Percentiles rank a stretch among this genome's conserved stretches.
phyloP scores from a whole-genome alignment of 441 rosid species.

The Gossypium laxum region DNA sequence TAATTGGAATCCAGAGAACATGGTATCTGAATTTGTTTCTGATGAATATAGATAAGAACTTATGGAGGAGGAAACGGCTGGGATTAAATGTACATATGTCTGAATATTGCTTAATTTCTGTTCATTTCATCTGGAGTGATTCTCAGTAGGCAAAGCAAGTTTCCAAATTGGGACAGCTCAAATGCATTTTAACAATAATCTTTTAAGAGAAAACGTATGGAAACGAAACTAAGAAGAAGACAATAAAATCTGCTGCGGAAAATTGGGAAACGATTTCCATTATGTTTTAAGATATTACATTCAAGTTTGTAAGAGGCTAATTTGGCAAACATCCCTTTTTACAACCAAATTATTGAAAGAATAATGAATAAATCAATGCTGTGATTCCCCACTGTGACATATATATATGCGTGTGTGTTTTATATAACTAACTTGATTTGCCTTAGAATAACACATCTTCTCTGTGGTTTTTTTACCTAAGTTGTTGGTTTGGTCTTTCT shows the following conservation, averaged over 20 bases:
- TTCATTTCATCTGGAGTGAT: no score
- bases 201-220: not conserved
- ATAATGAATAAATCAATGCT: constrained; percentile 19
- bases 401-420: not conserved
- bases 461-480: constrained; percentile 9
- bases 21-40: no score
- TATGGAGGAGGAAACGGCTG: no score
- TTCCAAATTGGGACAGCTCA: no score
- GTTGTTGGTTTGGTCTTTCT: constrained; percentile 16
- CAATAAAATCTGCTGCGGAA: not conserved
- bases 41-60: no score
- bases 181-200: no score
- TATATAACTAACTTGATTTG: constrained; percentile 22
- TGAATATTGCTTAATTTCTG: no score
- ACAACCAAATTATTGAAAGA: constrained; percentile 11
- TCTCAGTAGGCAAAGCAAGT: no score
- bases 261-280: constrained; percentile 5
- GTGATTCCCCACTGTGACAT: constrained; percentile 13
- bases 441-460: constrained; percentile 14
- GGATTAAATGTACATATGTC: no score
- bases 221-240: not conserved
- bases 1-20: no score
- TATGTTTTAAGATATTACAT: constrained; percentile 17
- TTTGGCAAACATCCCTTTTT: not conserved
- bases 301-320: not conserved